Evolutionary conservation across 179 eudicot genomes (phyloP), one percentile per base, ranked within the genome.

Genomic region (Gypsophila paniculata): DNA sequence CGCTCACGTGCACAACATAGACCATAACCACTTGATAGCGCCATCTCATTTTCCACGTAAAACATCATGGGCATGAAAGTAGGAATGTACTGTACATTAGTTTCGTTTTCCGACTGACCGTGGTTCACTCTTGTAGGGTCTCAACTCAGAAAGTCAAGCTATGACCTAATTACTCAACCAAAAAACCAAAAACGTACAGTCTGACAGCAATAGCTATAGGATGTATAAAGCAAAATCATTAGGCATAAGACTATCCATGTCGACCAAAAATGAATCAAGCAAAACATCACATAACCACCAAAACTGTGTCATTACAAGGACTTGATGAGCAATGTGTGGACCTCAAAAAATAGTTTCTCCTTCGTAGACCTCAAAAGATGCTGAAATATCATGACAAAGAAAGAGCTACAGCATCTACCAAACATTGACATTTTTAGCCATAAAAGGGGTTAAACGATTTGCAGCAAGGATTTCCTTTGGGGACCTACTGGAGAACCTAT

Each of bases 401-500:
- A 29, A 69, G 68, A 12, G 54, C 76, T 19, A 74, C 29, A 25
- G 38, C 22, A 73, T 44, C 76, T 67, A 66, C 70, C 64, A 72
- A 53, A 69, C 54, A 54, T 62, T 61, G 65, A 22, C 69, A 75
- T 52, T 60, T 68, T 44, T 46, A 11, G 70, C 70, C 54, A 66
- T 66, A 66, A 44, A 22, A 23, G 36, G 54, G 38, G 64, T 36
- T 60, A 59, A 70, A 69, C 32, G 26, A 62, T 17, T n/a, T n/a
- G n/a, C n/a, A n/a, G n/a, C n/a, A n/a, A 54, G 58, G 58, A 61
- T 64, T 68, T 52, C 72, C 74, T 58, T 15, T 51, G 78, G 74
- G 82, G 78, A 71, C 82, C 82, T 36, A 12, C 10, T 68, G 34
- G 32, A 23, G 44, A 38, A 42, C 11, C 52, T 32, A 63, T 69